Evolutionary conservation across 176 grass and related monocot genomes (phyloP).

Genomic region (Thinopyrum elongatum): DNA sequence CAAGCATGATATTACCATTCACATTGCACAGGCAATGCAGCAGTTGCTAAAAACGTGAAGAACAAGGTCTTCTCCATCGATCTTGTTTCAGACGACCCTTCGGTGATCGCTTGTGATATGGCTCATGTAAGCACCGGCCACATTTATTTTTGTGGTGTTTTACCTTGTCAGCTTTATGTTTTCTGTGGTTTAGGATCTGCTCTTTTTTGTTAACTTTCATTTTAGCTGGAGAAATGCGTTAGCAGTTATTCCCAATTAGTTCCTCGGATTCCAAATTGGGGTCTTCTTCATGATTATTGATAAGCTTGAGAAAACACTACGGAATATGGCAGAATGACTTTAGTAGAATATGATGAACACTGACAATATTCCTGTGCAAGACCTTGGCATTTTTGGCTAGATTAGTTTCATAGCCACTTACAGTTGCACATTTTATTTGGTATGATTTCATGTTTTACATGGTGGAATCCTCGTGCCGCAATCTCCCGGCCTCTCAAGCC

Average conservation of each 20-base stretch:
- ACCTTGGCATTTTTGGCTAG: not conserved
- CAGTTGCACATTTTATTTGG: constrained; percentile 1
- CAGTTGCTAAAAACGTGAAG: constrained; percentile 84
- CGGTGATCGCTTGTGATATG: constrained; percentile 94
- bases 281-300: not conserved
- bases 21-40: constrained; percentile 62
- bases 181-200: not conserved
- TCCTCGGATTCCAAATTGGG: not conserved
- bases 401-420: not conserved
- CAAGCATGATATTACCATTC: not conserved
- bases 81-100: constrained; percentile 86
- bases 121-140: constrained; percentile 71
- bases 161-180: not conserved
- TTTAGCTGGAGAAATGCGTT: not conserved
- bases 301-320: not conserved
- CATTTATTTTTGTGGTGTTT: constrained; percentile 1
- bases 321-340: not conserved
- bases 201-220: not conserved
- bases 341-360: not conserved
- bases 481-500: not conserved
- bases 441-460: not conserved
- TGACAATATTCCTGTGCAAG: not conserved
- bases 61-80: constrained; percentile 98
- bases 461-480: not conserved
- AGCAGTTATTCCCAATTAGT: not conserved